A percentile compares a stretch with the other conserved stretches of the same genome.
Conservation (phyloP, 768 basidiomycete species). For the Hemileccinum rubropunctum region DNA sequence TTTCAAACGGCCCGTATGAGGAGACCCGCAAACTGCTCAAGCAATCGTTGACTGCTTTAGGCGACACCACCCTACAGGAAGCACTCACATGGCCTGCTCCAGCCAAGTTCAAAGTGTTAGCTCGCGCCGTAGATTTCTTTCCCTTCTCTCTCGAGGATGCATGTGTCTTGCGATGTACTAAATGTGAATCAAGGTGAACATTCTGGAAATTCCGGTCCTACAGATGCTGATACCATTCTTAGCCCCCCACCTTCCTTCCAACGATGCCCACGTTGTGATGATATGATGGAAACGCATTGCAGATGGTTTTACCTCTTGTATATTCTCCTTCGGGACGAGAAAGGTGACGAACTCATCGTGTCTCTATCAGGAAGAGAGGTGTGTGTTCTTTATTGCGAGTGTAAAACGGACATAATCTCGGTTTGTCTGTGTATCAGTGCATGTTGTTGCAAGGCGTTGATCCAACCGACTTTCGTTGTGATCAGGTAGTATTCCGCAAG, state of each 20-base stretch:
- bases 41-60: not conserved
- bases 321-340: constrained; percentile 51
- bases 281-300: constrained; percentile 50
- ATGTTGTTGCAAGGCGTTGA: constrained; percentile 43
- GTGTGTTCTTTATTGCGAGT: constrained; percentile 9
- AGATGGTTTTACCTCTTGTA: constrained; percentile 48
- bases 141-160: constrained; percentile 50
- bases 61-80: constrained; percentile 36
- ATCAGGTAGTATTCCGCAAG: constrained; percentile 34
- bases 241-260: constrained; percentile 45
- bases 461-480: constrained; percentile 41
- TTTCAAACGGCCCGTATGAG: not conserved
- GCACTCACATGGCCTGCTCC: constrained; percentile 33
- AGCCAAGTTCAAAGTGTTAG: constrained; percentile 42
- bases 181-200: constrained; percentile 50
- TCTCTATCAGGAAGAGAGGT: constrained; percentile 50
- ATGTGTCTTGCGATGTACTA: constrained; percentile 47
- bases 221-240: not conserved
- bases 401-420: not conserved
- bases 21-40: constrained; percentile 2
- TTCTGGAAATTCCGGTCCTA: not conserved
- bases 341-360: constrained; percentile 40
- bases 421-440: constrained; percentile 33
- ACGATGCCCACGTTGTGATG: constrained; percentile 52
- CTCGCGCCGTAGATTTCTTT: constrained; percentile 53